Conservation (phyloP, 345 rosid species). For the Salix brachista region DNA sequence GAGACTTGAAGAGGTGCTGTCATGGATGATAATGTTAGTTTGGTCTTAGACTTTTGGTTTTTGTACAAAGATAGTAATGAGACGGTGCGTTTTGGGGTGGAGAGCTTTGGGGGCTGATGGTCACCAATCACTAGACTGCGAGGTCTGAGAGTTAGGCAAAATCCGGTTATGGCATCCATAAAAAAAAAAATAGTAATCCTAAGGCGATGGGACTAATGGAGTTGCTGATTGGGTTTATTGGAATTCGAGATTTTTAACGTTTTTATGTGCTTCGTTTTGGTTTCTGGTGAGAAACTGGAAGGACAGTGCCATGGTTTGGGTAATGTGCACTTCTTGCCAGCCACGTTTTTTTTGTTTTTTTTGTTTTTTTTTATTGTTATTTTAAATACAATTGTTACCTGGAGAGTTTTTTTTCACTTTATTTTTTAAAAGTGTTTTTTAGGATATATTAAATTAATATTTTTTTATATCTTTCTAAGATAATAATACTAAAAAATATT, state of each 20-base stretch:
- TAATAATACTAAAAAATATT: too few species aligned
- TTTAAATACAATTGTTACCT: too few species aligned
- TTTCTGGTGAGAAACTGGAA: not conserved
- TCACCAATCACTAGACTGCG: not conserved
- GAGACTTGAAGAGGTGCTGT: slow-evolving; percentile 40
- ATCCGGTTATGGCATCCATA: slow-evolving; percentile 46
- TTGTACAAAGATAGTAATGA: not conserved
- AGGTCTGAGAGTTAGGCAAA: not conserved
- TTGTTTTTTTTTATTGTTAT: too few species aligned
- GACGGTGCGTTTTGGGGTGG: slow-evolving; percentile 16
- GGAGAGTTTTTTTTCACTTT: too few species aligned
- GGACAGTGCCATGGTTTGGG: too few species aligned
- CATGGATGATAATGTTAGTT: slow-evolving; percentile 19
- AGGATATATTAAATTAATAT: too few species aligned
- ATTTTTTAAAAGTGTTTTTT: too few species aligned
- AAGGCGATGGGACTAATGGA: too few species aligned
- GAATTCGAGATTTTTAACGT: too few species aligned
- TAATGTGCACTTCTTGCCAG: too few species aligned
- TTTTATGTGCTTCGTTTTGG: not conserved
- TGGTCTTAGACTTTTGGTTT: slow-evolving; percentile 8
- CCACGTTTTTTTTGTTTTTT: too few species aligned
- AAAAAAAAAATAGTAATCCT: not conserved
- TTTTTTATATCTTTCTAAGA: too few species aligned
- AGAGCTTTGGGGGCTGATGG: slow-evolving; percentile 3
- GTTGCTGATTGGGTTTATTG: not conserved